These are phyloP conservation scores for Persicaria maculosa DNA, from an alignment of 148 eudicot species.

Conservation along the genomic window DNA sequence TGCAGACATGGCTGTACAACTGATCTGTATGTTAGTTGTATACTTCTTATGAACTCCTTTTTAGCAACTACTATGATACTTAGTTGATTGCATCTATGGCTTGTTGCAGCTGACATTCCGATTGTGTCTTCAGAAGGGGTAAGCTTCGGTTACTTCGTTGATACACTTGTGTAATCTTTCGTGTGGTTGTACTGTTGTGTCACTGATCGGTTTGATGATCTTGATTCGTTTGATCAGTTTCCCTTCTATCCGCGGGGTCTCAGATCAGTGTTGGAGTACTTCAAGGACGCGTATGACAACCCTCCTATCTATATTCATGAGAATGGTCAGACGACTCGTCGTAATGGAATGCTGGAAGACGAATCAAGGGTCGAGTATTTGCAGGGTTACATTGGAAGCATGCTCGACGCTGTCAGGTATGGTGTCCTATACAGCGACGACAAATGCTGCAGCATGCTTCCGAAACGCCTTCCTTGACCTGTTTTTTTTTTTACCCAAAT, in stretches of 20 bases:
- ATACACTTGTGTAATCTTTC: background rate
- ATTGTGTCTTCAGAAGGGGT: slow-evolving; percentile 14
- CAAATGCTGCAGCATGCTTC: background rate
- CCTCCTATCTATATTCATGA: slow-evolving; percentile 47
- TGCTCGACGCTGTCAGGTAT: slow-evolving; percentile 52
- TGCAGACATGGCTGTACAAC: slow-evolving; percentile 33
- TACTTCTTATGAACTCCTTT: too few relatives aligned
- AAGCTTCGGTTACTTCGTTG: background rate
- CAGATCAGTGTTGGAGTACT: slow-evolving; percentile 29
- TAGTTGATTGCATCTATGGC: background rate
- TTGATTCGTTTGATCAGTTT: slow-evolving; percentile 10
- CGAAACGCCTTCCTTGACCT: background rate
- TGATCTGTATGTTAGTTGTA: slow-evolving; percentile 28
- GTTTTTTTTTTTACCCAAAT: background rate
- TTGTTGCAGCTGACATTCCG: slow-evolving; percentile 9
- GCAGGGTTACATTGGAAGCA: slow-evolving; percentile 30
- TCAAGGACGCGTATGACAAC: slow-evolving; percentile 38
- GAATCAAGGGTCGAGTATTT: slow-evolving; percentile 39
- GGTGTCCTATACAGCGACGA: too few relatives aligned
- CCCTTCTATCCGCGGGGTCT: slow-evolving; percentile 29
- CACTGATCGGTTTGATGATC: background rate
- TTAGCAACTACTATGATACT: too few relatives aligned
- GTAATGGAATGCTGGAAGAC: slow-evolving; percentile 24
- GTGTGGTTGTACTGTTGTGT: background rate
- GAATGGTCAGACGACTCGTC: slow-evolving; percentile 30